Evolutionary conservation across 257 asterid genomes (phyloP), one percentile per base, ranked within the genome.

Genomic region (Salvia miltiorrhiza): DNA sequence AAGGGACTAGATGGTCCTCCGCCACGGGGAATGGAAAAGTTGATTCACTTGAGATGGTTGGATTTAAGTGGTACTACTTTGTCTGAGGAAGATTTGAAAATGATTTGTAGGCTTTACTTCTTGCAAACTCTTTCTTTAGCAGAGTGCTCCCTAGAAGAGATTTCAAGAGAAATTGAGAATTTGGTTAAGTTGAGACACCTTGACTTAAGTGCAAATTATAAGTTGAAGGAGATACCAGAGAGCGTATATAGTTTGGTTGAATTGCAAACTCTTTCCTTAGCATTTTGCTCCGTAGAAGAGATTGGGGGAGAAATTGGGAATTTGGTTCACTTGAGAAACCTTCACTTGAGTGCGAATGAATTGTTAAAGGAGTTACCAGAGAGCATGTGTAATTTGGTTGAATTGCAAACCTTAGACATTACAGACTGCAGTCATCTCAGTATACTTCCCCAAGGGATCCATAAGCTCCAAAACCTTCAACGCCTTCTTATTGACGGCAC

Each of bases 381-480:
- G 24, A 13, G 70, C 45, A 39, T 79, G 7, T 62, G 74, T 33
- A 14, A 28, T 32, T 56, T 79, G 73, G 56, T 55, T n/a, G 67
- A 80, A 44, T 33, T 76, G 65, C 74, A 54, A 52, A 72, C 62
- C 14, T 58, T 79, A 65, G 61, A 79, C 24, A 39, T n/a, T n/a
- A n/a, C n/a, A n/a, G n/a, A n/a, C n/a, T n/a, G n/a, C n/a, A n/a
- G n/a, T n/a, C n/a, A n/a, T n/a, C n/a, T n/a, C n/a, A n/a, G 0
- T 80, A 14, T 8, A 24, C 81, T 80, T 68, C 81, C 84, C 11
- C 48, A 65, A 49, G 77, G 73, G 21, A 68, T 73, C 20, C 65
- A 75, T 7, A 76, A 9, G 60, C 76, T 80, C 48, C 20, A 35
- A 52, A 79, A 76, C 49, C 71, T 79, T 63, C 50, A 76, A 33